Evolutionary conservation across 73 alveolate species (phyloP), one percentile per base, ranked within the genome.

Genomic region (Paramecium sexaurelia): DNA sequence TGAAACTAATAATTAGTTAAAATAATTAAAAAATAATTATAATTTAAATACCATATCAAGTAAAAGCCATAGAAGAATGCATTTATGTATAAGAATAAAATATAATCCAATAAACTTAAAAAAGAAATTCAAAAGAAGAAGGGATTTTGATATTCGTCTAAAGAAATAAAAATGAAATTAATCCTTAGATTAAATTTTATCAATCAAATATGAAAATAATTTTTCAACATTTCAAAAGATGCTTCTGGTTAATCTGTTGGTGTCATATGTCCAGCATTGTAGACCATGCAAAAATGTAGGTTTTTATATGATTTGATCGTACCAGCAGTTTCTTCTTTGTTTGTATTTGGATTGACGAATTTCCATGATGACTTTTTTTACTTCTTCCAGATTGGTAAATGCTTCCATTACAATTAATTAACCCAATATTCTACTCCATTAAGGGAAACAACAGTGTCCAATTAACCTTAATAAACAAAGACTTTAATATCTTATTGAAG

Each of bases 261-360:
- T 39, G 96, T 97, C 99, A 96, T 96, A 84, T 97, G 99, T 19
- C 99, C 99, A 33, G 98, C 99, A 15, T 85, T 90, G 35, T 93
- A 91, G 66, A 95, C 95, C 78, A 92, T 90, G 32, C 87, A 93
- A 75, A 36, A 87, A 39, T 57, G 68, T 29, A 87, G 20, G 15
- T 87, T 17, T 20, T 55, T 47, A 35, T 45, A 43, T 40, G 68
- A 22, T 43, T 78, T 78, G 0, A 78, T 78, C 4, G 68, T 78
- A 24, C 90, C 90, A 22, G 39, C 68, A 20, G 90, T 78, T 8
- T 40, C 73, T 40, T 17, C 69, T 7, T 2, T 40, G 5, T 22
- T 19, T 0, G 61, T 35, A 5, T 27, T 33, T 3, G 83, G 83
- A 61, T 61, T 61, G 0, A 29, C n/a, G 7, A 29, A 61, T 61